phyloP scores from a whole-genome alignment of 495 filamentous ascomycete genomes.

The Talaromyces ruber region DNA sequence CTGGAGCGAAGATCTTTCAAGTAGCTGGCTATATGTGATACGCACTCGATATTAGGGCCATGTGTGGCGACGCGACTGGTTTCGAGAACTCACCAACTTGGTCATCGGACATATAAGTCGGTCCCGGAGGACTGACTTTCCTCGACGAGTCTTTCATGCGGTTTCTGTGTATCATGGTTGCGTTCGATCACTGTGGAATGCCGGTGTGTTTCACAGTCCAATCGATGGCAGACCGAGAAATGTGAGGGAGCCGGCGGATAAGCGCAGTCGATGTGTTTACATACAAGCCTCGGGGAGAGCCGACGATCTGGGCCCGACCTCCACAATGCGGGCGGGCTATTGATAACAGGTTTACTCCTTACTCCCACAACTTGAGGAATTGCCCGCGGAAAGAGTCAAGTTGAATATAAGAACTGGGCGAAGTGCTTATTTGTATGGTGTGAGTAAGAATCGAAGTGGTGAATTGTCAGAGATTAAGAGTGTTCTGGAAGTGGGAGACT shows the following conservation, averaged over 20 bases:
- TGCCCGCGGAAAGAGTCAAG: not conserved
- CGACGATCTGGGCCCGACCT: constrained; percentile 1
- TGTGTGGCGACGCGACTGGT: not conserved
- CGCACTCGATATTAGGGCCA: constrained; percentile 12
- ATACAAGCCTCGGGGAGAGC: not conserved
- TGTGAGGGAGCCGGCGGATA: not conserved
- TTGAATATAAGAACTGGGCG: not conserved
- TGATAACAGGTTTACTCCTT: not conserved
- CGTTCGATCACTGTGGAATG: not conserved
- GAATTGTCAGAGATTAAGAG: not conserved
- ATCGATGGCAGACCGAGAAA: not conserved
- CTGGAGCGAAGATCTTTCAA: constrained; percentile 74
- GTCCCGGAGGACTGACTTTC: constrained; percentile 64
- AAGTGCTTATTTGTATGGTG: too few species aligned
- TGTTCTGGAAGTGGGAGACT: not conserved
- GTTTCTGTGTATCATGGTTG: constrained; percentile 29
- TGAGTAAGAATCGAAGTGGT: too few species aligned
- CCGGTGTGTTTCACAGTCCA: not conserved
- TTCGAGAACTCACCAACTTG: constrained; percentile 63
- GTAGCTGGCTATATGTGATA: constrained; percentile 49
- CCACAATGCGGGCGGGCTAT: not conserved
- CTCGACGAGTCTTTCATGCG: constrained; percentile 34
- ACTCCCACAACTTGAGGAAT: not conserved
- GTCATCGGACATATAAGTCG: constrained; percentile 76
- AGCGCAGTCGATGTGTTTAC: not conserved